Evolutionary conservation across 257 asterid species (phyloP).

Genomic region (Nicotiana tomentosiformis): DNA sequence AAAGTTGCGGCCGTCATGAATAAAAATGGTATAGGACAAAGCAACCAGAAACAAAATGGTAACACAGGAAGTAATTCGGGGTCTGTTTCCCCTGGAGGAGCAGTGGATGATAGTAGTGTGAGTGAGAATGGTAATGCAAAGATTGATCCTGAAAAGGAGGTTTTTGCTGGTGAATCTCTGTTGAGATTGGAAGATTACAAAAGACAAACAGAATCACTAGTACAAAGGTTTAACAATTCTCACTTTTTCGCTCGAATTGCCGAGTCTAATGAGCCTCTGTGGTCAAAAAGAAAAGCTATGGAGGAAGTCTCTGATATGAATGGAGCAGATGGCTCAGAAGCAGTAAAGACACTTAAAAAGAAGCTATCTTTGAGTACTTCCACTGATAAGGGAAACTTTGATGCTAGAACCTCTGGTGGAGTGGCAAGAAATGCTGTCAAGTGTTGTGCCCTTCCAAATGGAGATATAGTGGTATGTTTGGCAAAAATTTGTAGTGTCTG

Average conservation of each 20-base stretch:
- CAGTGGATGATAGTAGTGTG: slow-evolving; percentile 25
- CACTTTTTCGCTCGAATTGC: slow-evolving; percentile 88
- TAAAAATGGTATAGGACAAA: slow-evolving; percentile 58
- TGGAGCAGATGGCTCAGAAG: slow-evolving; percentile 34
- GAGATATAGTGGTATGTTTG: slow-evolving; percentile 93
- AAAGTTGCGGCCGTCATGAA: slow-evolving; percentile 91
- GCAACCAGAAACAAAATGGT: slow-evolving; percentile 48
- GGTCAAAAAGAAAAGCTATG: slow-evolving; percentile 66
- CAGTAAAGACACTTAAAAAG: slow-evolving; percentile 27
- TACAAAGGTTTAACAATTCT: slow-evolving; percentile 63
- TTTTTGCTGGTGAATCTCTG: slow-evolving; percentile 72
- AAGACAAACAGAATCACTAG: slow-evolving; percentile 66
- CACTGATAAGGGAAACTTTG: slow-evolving; percentile 74
- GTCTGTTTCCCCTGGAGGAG: slow-evolving; percentile 25
- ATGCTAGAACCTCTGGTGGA: slow-evolving; percentile 81
- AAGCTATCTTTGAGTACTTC: slow-evolving; percentile 45
- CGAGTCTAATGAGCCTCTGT: slow-evolving; percentile 73
- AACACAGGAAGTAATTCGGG: slow-evolving; percentile 26
- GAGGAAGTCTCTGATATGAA: slow-evolving; percentile 34
- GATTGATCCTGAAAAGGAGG: slow-evolving; percentile 34
- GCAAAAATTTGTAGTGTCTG: slow-evolving; percentile 13
- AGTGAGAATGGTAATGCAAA: slow-evolving; percentile 36
- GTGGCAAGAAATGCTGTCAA: slow-evolving; percentile 84
- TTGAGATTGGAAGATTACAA: slow-evolving; percentile 82
- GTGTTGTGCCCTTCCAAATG: slow-evolving; percentile 80